Evolutionary conservation across 1,284 basidiomycete genomes (phyloP).

Genomic region (Fistulina hepatica): DNA sequence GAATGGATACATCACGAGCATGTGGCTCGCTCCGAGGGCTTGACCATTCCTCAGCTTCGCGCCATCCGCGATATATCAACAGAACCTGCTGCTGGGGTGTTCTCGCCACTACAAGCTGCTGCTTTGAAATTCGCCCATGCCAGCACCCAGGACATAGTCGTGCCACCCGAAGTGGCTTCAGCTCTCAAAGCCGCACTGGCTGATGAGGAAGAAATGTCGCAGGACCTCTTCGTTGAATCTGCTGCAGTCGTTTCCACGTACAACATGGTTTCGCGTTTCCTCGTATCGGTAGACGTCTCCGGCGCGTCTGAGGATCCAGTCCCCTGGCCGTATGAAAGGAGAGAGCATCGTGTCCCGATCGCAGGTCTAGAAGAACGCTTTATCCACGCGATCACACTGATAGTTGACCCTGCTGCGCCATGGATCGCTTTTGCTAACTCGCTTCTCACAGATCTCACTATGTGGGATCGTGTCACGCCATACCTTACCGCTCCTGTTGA

Average conservation of each 20-base stretch:
- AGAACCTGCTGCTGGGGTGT: conserved; percentile 22
- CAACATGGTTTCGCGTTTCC: conserved; percentile 49
- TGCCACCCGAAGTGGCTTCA: conserved; percentile 26
- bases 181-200: conserved; percentile 21
- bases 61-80: conserved; percentile 30
- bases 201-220: conserved; percentile 19
- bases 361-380: conserved; percentile 21
- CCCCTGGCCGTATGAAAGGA: conserved; percentile 36
- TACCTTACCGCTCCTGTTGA: conserved; percentile 23
- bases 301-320: conserved; percentile 32
- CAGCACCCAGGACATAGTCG: conserved; percentile 32
- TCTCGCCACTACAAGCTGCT: conserved; percentile 31
- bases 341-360: conserved; percentile 19
- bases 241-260: conserved; percentile 37
- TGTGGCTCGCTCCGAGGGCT: conserved; percentile 32
- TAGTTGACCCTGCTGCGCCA: conserved; percentile 26
- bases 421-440: conserved; percentile 40
- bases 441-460: conserved; percentile 32
- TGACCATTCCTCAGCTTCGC: conserved; percentile 36
- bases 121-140: conserved; percentile 39
- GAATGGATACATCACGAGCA: conserved; percentile 50
- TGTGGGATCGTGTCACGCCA: conserved; percentile 35
- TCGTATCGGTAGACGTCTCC: conserved; percentile 40
- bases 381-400: conserved; percentile 33
- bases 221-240: conserved; percentile 39